phyloP scores from a whole-genome alignment of 2,329 filamentous ascomycete species.

The Gnomoniopsis smithogilvyi region DNA sequence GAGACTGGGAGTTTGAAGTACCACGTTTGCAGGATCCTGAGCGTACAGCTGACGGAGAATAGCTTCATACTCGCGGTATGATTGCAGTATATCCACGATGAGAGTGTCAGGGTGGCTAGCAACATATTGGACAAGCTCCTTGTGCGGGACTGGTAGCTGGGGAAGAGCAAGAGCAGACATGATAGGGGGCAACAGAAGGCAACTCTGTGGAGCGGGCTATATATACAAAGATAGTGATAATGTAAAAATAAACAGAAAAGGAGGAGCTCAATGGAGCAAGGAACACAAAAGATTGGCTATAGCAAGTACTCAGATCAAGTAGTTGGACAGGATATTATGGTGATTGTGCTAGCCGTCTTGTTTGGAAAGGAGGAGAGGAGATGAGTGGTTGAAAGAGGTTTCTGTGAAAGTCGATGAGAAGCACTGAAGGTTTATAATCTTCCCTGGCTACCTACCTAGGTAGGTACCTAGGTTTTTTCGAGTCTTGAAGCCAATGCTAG shows the following conservation, averaged over 20 bases:
- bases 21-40: slow-evolving; percentile 60
- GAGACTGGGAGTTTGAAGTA: slow-evolving; percentile 52
- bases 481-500: too few species aligned
- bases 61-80: slow-evolving; percentile 66
- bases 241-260: neutral
- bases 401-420: too few species aligned
- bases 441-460: too few species aligned
- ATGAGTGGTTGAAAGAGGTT: too few species aligned
- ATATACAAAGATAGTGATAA: too few species aligned
- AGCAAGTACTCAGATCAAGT: too few species aligned
- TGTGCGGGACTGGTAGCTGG: slow-evolving; percentile 42
- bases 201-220: neutral
- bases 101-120: slow-evolving; percentile 49
- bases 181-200: slow-evolving; percentile 2
- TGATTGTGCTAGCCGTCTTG: too few species aligned
- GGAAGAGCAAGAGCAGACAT: slow-evolving; percentile 40
- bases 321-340: too few species aligned
- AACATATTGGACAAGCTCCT: slow-evolving; percentile 50
- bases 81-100: slow-evolving; percentile 57
- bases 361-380: too few species aligned
- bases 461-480: too few species aligned
- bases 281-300: too few species aligned
- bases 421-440: too few species aligned
- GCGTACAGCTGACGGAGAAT: slow-evolving; percentile 66
- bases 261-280: neutral